These are phyloP conservation scores for Fraxinus nigra DNA, from an alignment of 305 asterid species.

Conservation along the genomic window DNA sequence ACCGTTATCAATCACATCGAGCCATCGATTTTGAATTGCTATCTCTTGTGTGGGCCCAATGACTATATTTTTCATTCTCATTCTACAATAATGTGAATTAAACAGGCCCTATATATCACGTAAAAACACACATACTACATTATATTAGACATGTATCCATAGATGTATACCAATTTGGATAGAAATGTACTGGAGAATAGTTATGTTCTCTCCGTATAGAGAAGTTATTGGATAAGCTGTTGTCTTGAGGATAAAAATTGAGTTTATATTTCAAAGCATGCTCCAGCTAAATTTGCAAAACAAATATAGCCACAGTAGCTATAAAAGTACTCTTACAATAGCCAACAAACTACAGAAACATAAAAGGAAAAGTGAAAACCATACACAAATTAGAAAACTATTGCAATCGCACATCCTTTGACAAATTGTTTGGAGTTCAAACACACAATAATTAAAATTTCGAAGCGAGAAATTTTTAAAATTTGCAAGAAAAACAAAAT, in stretches of 20 bases:
- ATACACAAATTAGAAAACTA: not conserved
- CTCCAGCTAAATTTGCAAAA: not conserved
- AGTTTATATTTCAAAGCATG: not conserved
- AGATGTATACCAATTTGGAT: not conserved
- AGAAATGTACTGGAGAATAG: not conserved
- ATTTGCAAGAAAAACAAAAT: no score
- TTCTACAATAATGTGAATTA: no score
- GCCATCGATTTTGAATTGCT: no score
- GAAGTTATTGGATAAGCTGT: not conserved
- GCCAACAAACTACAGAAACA: not conserved
- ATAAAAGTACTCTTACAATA: not conserved
- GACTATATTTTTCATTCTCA: no score
- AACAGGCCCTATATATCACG: not conserved
- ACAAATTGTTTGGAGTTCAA: not conserved
- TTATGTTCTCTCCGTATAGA: not conserved
- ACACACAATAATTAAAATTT: not conserved
- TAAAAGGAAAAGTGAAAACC: not conserved
- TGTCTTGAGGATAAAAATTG: not conserved
- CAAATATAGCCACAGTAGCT: not conserved
- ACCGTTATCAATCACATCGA: no score
- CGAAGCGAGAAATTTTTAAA: not conserved
- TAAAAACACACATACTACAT: not conserved
- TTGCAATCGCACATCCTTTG: not conserved
- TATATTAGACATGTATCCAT: not conserved
- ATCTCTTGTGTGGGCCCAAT: no score